These are phyloP conservation scores for Colletotrichum acutatum DNA, from an alignment of 2,329 filamentous ascomycete species.

Conservation along the genomic window DNA sequence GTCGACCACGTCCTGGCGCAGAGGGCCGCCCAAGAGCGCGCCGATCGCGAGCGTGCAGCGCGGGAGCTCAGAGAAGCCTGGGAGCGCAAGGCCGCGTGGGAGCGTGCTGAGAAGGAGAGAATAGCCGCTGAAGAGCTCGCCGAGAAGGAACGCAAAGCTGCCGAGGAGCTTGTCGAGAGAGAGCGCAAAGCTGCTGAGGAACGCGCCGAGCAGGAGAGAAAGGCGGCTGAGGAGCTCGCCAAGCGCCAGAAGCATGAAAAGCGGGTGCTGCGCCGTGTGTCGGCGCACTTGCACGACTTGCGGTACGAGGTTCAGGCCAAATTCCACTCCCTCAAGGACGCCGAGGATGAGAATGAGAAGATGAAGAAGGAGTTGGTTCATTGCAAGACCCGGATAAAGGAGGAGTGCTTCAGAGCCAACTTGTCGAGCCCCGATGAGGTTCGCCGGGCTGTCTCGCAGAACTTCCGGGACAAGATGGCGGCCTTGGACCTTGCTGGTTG, in stretches of 20 bases:
- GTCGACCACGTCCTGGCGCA: constrained; percentile 37
- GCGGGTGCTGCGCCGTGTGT: constrained; percentile 41
- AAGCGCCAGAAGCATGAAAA: constrained; percentile 35
- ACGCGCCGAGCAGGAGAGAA: neutral
- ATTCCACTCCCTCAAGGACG: constrained; percentile 33
- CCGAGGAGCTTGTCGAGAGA: neutral
- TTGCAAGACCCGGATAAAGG: constrained; percentile 17
- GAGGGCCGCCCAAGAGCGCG: constrained; percentile 14
- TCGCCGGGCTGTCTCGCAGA: constrained; percentile 30
- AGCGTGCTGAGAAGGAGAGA: neutral
- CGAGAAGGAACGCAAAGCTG: constrained; percentile 1
- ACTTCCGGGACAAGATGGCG: constrained; percentile 26
- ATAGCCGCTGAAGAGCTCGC: constrained; percentile 10
- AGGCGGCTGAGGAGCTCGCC: constrained; percentile 12
- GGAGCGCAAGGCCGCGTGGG: too few relatives aligned
- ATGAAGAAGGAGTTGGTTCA: constrained; percentile 29
- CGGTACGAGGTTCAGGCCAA: constrained; percentile 34
- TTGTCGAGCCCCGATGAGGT: constrained; percentile 31
- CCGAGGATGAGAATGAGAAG: constrained; percentile 20
- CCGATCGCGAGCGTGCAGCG: neutral
- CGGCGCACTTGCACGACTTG: constrained; percentile 40
- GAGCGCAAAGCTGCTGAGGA: too few relatives aligned
- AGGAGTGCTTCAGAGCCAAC: constrained; percentile 29
- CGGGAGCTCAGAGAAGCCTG: too few relatives aligned
- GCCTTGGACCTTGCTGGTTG: constrained; percentile 25